These are phyloP conservation scores for Podosphaera fusca DNA, from an alignment of 2,329 filamentous ascomycete genomes.

Conservation along the genomic window DNA sequence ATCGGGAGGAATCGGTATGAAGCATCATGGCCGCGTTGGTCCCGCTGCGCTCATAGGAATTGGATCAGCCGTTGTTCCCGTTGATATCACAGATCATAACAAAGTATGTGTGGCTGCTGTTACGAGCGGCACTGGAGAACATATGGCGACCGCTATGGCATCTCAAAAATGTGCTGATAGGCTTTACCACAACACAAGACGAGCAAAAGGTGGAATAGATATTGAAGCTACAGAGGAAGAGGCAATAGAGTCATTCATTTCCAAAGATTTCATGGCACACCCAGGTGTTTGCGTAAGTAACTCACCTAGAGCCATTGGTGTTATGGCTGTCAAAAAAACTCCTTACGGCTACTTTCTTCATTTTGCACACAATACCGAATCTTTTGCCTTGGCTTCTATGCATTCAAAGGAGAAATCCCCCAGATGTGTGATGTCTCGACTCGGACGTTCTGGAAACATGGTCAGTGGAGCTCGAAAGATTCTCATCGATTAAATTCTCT, in stretches of 20 bases:
- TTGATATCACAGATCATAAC: constrained; percentile 44
- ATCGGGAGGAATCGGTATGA: constrained; percentile 96
- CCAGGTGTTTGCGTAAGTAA: constrained; percentile 61
- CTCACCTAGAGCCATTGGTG: constrained; percentile 70
- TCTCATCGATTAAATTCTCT: constrained; percentile 7
- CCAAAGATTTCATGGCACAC: constrained; percentile 81
- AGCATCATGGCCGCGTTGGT: constrained; percentile 74
- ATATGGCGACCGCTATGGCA: constrained; percentile 91
- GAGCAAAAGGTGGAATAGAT: constrained; percentile 34
- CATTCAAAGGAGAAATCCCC: constrained; percentile 52
- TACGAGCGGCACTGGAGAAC: constrained; percentile 86
- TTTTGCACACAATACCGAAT: constrained; percentile 92
- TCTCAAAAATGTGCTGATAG: constrained; percentile 70
- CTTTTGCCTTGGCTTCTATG: constrained; percentile 73
- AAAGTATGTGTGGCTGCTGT: constrained; percentile 55
- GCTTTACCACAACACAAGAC: constrained; percentile 48
- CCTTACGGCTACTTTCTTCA: constrained; percentile 57
- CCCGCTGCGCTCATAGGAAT: constrained; percentile 84
- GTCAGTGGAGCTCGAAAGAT: constrained; percentile 16
- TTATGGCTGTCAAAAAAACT: constrained; percentile 75
- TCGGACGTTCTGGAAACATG: constrained; percentile 12
- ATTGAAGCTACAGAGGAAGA: constrained; percentile 54
- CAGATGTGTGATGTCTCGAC: constrained; percentile 68
- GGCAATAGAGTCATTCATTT: constrained; percentile 53
- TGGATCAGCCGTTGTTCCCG: constrained; percentile 72